phyloP scores from a whole-genome alignment of 768 basidiomycete species.

The Russula ochroleuca region DNA sequence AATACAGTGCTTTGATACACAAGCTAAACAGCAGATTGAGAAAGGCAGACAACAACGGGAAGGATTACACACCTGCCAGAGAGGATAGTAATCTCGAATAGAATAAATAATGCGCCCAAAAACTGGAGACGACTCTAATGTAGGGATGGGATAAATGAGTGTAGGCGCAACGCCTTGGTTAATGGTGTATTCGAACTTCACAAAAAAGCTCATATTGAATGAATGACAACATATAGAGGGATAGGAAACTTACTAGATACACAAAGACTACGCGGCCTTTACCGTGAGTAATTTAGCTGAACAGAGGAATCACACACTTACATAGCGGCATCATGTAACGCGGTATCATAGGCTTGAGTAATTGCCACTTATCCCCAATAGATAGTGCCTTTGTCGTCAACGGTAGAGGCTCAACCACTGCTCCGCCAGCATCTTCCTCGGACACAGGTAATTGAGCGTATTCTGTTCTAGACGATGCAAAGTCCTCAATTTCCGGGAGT shows the following conservation, averaged over 20 bases:
- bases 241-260: conserved; percentile 47
- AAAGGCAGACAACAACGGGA: conserved; percentile 1
- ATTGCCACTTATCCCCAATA: conserved; percentile 67
- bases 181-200: conserved; percentile 85
- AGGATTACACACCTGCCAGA: conserved; percentile 71
- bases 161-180: conserved; percentile 91
- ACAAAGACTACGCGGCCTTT: conserved; percentile 45
- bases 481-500: conserved; percentile 30
- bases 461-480: conserved; percentile 30
- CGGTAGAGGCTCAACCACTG: conserved; percentile 26
- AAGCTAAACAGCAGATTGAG: conserved; percentile 42
- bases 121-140: conserved; percentile 50
- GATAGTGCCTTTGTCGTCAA: conserved; percentile 47
- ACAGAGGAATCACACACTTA: conserved; percentile 40
- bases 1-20: conserved; percentile 91
- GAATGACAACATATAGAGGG: not conserved
- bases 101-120: conserved; percentile 77
- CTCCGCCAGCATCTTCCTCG: conserved; percentile 29
- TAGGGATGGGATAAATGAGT: conserved; percentile 80
- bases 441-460: conserved; percentile 43
- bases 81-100: conserved; percentile 88
- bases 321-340: conserved; percentile 94
- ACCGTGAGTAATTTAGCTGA: not conserved
- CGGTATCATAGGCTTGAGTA: conserved; percentile 73
- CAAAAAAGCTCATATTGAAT: conserved; percentile 10